phyloP scores from a whole-genome alignment of 1,284 basidiomycete genomes.

The Hortiboletus rubellus region DNA sequence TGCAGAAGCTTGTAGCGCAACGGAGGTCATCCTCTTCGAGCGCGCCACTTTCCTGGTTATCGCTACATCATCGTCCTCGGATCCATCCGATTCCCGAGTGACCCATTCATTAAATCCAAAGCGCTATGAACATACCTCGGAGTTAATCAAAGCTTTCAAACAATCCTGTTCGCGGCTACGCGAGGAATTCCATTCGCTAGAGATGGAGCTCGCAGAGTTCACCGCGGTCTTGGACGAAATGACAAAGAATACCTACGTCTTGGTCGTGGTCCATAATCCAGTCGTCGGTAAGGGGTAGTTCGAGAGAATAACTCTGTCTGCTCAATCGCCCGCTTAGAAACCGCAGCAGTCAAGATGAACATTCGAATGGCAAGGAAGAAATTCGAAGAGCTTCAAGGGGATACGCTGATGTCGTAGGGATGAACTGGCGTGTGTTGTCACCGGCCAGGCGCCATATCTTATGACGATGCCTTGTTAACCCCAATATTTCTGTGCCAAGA shows the following conservation, averaged over 20 bases:
- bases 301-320: background rate
- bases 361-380: slow-evolving; percentile 78
- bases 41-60: slow-evolving; percentile 97
- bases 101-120: slow-evolving; percentile 66
- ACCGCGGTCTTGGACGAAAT: slow-evolving; percentile 94
- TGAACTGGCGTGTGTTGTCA: background rate
- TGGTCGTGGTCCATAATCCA: slow-evolving; percentile 87
- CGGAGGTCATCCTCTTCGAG: slow-evolving; percentile 96
- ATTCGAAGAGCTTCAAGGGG: slow-evolving; percentile 80
- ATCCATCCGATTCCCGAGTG: slow-evolving; percentile 32
- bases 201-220: slow-evolving; percentile 82
- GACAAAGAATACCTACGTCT: slow-evolving; percentile 92
- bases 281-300: slow-evolving; percentile 64
- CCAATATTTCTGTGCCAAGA: background rate
- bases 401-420: slow-evolving; percentile 38
- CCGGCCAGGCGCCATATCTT: background rate
- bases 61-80: slow-evolving; percentile 60
- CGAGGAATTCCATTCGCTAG: slow-evolving; percentile 78
- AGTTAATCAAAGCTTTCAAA: slow-evolving; percentile 95
- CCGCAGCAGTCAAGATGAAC: slow-evolving; percentile 81
- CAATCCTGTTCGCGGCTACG: slow-evolving; percentile 82
- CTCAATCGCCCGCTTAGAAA: slow-evolving; percentile 51
- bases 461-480: background rate
- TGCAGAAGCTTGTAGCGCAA: slow-evolving; percentile 82
- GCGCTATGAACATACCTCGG: slow-evolving; percentile 94